Evolutionary conservation across 2,329 filamentous ascomycete genomes (phyloP).

Genomic region (Aspergillus udagawae): DNA sequence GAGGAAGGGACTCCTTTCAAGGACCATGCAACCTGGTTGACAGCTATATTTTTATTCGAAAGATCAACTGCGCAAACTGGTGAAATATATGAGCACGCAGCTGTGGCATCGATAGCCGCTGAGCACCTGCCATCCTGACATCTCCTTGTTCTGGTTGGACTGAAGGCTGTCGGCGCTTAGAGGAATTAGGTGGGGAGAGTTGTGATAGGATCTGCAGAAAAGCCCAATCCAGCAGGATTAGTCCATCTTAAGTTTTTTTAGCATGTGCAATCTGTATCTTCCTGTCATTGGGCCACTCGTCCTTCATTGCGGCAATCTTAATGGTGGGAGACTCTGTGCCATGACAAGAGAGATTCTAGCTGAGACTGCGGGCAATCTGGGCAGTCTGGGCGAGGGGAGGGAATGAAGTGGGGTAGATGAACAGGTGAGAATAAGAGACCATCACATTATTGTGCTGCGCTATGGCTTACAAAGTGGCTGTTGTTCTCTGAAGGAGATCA

Average conservation of each 20-base stretch:
- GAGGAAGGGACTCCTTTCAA: not conserved
- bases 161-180: constrained; percentile 4
- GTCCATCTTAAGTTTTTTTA: not conserved
- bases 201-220: constrained; percentile 11
- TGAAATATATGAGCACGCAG: not conserved
- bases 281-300: not conserved
- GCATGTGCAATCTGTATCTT: not conserved
- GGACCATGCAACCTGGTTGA: not conserved
- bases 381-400: not conserved
- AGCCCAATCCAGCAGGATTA: not conserved
- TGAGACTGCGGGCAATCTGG: not conserved
- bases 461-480: not conserved
- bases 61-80: not conserved
- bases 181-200: not conserved
- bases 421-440: not conserved
- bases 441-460: too few species aligned
- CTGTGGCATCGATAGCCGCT: constrained; percentile 3
- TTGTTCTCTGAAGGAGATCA: not conserved
- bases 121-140: not conserved
- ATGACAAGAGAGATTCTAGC: not conserved
- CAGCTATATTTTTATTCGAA: not conserved
- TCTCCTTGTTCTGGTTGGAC: constrained; percentile 4
- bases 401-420: not conserved
- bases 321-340: not conserved
- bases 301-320: not conserved